Base-by-base conservation (phyloP, 768 basidiomycete genomes). In the Lactarius hatsudake region DNA sequence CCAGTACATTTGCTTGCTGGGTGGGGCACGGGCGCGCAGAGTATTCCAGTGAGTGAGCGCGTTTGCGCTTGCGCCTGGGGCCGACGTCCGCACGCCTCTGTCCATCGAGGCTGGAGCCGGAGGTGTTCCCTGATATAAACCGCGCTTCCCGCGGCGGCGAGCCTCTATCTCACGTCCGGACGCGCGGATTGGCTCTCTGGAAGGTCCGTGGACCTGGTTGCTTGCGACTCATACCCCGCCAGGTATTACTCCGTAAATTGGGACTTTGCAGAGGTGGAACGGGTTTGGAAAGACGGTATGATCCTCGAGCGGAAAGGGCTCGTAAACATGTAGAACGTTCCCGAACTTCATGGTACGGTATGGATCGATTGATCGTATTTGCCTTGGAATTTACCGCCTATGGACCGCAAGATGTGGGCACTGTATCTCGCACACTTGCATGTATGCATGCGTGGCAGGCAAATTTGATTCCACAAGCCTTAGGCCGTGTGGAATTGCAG, bases 151-250 rank as follows among this genome's bases (percentile, higher is more conserved):
- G 61, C 65, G 9, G 54, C 56, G 28, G 58, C 59, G 26, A 58
- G 57, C 30, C 59, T 67, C 15, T 48, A 62, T 36, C 59, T 69
- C 26, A 62, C 65, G 20, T 43, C 63, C 4, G 56, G 65, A 1
- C 51, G 45, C n/a, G 67, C 65, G 10, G 54, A 61, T 18, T 68
- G 64, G 59, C 45, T 68, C n/a, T 60, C 54, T 32, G 64, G 60
- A 51, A 59, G 66, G 66, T 64, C 28, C 42, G 65, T 66, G 20
- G 43, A n/a, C 43, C 8, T 8, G 43, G 34, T 34, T 34, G 34
- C 34, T 34, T 34, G 34, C 34, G 34, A 10, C 43, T 20, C 43
- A 20, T 9, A 8, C 43, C 12, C 43, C 9, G 7, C 43, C 20
- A 45, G 60, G 28, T 66, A 45, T 10, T 66, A 20, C 30, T 61